phyloP scores from a whole-genome alignment of 345 rosid genomes.

The Linum tenue region DNA sequence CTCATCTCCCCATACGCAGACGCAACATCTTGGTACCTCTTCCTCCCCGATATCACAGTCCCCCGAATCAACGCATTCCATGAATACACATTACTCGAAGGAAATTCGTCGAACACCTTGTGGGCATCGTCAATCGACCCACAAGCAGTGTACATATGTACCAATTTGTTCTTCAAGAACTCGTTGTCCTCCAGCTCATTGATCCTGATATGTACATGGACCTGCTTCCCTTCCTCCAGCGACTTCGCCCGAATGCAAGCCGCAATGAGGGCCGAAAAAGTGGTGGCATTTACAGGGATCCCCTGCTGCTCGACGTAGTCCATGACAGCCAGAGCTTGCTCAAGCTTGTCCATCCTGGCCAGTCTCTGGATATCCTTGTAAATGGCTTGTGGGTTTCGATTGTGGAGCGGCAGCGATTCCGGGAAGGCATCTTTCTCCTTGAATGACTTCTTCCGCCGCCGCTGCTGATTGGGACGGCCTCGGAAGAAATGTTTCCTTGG shows the following conservation, averaged over 20 bases:
- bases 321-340: constrained; percentile 54
- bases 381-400: constrained; percentile 47
- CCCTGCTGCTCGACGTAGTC: constrained; percentile 65
- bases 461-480: background rate
- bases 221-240: constrained; percentile 39
- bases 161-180: constrained; percentile 57
- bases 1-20: constrained; percentile 59
- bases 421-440: constrained; percentile 48
- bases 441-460: constrained; percentile 22
- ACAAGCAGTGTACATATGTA: constrained; percentile 61
- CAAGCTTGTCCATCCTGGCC: constrained; percentile 59
- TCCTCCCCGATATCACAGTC: constrained; percentile 56
- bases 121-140: constrained; percentile 58
- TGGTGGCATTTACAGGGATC: constrained; percentile 60
- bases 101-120: constrained; percentile 50
- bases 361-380: constrained; percentile 54
- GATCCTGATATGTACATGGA: constrained; percentile 52
- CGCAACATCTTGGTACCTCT: constrained; percentile 48
- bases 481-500: background rate
- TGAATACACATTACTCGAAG: constrained; percentile 41
- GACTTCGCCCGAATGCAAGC: constrained; percentile 64
- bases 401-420: constrained; percentile 53
- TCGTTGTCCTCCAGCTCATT: constrained; percentile 66
- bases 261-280: constrained; percentile 63
- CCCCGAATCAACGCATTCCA: constrained; percentile 93